phyloP scores from a whole-genome alignment of 768 basidiomycete species.

The Lyophyllum shimeji region DNA sequence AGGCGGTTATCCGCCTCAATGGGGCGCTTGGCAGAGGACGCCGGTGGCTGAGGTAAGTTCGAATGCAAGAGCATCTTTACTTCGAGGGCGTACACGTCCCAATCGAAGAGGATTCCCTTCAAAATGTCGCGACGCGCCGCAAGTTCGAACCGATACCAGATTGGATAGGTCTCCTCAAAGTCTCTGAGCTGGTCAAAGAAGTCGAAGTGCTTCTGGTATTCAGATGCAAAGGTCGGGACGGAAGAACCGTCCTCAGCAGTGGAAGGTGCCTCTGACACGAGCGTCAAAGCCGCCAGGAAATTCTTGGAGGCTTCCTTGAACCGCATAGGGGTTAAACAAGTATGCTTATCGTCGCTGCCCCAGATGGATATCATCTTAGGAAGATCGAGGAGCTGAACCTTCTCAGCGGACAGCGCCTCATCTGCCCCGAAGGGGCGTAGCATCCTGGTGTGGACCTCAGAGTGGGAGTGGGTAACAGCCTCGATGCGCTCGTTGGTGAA shows the following conservation, averaged over 20 bases:
- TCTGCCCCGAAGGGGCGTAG: too few species aligned
- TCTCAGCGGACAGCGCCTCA: too few species aligned
- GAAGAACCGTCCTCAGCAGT: not conserved
- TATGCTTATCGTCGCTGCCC: not conserved
- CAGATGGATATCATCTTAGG: not conserved
- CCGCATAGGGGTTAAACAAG: not conserved
- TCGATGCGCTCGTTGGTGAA: too few species aligned
- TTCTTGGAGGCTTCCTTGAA: slow-evolving; percentile 4
- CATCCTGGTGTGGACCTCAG: too few species aligned
- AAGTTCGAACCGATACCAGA: slow-evolving; percentile 13
- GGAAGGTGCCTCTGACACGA: not conserved
- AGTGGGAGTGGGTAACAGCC: too few species aligned
- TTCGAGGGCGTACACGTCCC: not conserved
- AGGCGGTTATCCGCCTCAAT: not conserved
- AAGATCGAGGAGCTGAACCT: too few species aligned
- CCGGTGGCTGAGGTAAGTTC: too few species aligned
- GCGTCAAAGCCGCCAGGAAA: not conserved
- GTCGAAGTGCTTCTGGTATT: not conserved
- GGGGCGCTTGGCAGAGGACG: too few species aligned
- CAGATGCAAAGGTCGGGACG: not conserved
- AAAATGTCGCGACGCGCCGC: slow-evolving; percentile 8
- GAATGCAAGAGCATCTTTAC: not conserved
- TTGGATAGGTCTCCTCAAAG: slow-evolving; percentile 5
- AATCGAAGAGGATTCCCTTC: not conserved
- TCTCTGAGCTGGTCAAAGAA: slow-evolving; percentile 9